These are phyloP conservation scores for Russula abietina DNA, from an alignment of 768 basidiomycete genomes.

Conservation along the genomic window DNA sequence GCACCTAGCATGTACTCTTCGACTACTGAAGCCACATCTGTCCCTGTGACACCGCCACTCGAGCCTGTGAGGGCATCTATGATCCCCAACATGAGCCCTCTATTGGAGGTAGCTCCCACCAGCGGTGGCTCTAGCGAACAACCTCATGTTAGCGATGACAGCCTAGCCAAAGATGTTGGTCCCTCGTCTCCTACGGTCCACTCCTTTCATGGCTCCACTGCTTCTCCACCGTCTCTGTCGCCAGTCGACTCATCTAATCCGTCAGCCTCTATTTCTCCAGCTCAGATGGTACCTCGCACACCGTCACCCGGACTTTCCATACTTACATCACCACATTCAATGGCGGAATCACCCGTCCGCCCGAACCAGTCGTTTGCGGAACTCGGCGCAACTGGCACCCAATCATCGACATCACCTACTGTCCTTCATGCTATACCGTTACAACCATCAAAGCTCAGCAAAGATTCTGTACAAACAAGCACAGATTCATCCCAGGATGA, in stretches of 20 bases:
- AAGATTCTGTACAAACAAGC: slow-evolving; percentile 24
- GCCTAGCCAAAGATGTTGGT: neutral
- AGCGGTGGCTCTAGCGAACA: neutral
- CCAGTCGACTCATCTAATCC: slow-evolving; percentile 14
- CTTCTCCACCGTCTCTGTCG: slow-evolving; percentile 22
- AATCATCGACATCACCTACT: slow-evolving; percentile 2
- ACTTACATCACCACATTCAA: slow-evolving; percentile 39
- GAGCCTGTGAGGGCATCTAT: neutral
- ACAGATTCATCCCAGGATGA: slow-evolving; percentile 24
- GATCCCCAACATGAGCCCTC: neutral
- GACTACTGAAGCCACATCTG: neutral
- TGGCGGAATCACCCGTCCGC: slow-evolving; percentile 20
- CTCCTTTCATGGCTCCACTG: slow-evolving; percentile 8
- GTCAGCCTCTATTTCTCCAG: slow-evolving; percentile 10
- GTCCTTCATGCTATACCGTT: neutral
- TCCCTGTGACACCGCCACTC: neutral
- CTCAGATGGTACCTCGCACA: slow-evolving; percentile 1
- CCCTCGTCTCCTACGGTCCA: slow-evolving; percentile 1
- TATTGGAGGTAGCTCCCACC: neutral
- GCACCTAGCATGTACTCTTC: slow-evolving; percentile 12
- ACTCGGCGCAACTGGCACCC: neutral
- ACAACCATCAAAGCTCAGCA: slow-evolving; percentile 5
- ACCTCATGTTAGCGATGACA: neutral
- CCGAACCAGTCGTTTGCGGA: slow-evolving; percentile 13
- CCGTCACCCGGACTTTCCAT: slow-evolving; percentile 27